A percentile compares a stretch with the other conserved stretches of the same genome.
phyloP scores from a whole-genome alignment of 495 filamentous ascomycete genomes.

The Aspergillus kassunensis region DNA sequence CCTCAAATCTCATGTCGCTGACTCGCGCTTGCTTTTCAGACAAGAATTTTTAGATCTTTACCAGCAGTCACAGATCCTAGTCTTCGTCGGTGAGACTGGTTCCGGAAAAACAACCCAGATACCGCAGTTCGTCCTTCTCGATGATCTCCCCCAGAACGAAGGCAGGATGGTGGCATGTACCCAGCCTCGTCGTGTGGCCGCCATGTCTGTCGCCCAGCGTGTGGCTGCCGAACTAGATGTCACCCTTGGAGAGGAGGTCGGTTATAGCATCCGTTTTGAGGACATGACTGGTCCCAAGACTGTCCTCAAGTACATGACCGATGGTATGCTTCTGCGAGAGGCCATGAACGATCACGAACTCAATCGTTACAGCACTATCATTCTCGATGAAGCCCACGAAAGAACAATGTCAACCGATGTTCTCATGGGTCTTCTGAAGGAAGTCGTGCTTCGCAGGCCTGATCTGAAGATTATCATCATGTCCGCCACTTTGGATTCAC shows the following conservation, averaged over 20 bases:
- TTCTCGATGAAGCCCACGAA: constrained; percentile 97
- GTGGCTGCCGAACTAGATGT: constrained; percentile 97
- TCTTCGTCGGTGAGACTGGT: constrained; percentile 98
- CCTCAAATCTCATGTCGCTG: not conserved
- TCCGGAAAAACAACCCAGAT: constrained; percentile 99
- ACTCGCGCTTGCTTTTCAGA: constrained; percentile 34
- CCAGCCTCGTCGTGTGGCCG: constrained; percentile 94
- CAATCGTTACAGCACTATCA: constrained; percentile 92
- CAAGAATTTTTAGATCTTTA: constrained; percentile 92
- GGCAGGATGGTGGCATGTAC: constrained; percentile 94
- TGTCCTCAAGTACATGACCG: constrained; percentile 98
- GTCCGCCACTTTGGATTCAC: constrained; percentile 94
- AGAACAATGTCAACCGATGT: constrained; percentile 93
- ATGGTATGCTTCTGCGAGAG: constrained; percentile 97
- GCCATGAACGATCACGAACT: constrained; percentile 96
- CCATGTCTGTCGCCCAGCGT: constrained; percentile 98
- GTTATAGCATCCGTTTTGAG: constrained; percentile 99
- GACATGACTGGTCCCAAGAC: constrained; percentile 90
- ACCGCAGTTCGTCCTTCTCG: constrained; percentile 94
- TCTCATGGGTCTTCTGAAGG: constrained; percentile 90
- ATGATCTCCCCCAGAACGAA: constrained; percentile 84
- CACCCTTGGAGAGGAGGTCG: constrained; percentile 87
- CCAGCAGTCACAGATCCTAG: constrained; percentile 88
- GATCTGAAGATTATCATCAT: constrained; percentile 98
- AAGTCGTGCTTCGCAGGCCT: constrained; percentile 69